A percentile compares a stretch with the other conserved stretches of the same genome.
Conservation (phyloP, 2,329 filamentous ascomycete genomes). For the Zasmidium cellare region DNA sequence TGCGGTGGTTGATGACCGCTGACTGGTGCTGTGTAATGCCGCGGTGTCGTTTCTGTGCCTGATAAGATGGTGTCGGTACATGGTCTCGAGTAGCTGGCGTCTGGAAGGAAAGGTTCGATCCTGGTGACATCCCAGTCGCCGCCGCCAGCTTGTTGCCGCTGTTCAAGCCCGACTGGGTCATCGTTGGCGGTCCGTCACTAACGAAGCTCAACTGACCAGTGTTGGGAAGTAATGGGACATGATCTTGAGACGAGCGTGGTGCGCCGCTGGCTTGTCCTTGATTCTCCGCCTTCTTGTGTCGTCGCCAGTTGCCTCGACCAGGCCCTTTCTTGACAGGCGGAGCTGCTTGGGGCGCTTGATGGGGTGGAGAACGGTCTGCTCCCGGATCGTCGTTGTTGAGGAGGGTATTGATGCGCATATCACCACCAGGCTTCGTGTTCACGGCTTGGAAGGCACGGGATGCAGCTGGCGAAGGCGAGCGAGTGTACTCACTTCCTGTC, state of each 20-base stretch:
- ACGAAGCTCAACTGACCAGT: slow-evolving; percentile 31
- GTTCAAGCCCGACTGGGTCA: slow-evolving; percentile 14
- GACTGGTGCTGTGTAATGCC: slow-evolving; percentile 80
- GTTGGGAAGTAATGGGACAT: slow-evolving; percentile 36
- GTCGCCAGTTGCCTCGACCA: slow-evolving; percentile 52
- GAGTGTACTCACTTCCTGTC: slow-evolving; percentile 48
- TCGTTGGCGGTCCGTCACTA: slow-evolving; percentile 21
- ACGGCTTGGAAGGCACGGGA: slow-evolving; percentile 39
- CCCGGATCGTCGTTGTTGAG: slow-evolving; percentile 47
- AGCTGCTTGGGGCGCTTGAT: slow-evolving; percentile 23
- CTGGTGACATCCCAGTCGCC: slow-evolving; percentile 17
- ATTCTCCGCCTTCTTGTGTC: slow-evolving; percentile 34
- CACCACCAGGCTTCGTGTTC: slow-evolving; percentile 39
- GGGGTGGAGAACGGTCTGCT: slow-evolving; percentile 25
- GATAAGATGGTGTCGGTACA: slow-evolving; percentile 35
- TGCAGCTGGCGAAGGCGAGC: slow-evolving; percentile 42
- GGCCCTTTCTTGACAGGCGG: slow-evolving; percentile 42
- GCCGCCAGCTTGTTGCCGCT: slow-evolving; percentile 12
- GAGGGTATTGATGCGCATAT: slow-evolving; percentile 51
- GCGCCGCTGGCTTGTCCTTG: slow-evolving; percentile 12
- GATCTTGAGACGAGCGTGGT: slow-evolving; percentile 14
- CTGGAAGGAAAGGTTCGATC: slow-evolving; percentile 24
- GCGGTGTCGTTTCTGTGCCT: slow-evolving; percentile 58
- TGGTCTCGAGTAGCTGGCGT: slow-evolving; percentile 28
- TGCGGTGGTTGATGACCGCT: slow-evolving; percentile 76